Evolutionary conservation across 2,329 filamentous ascomycete species (phyloP), one percentile per base, ranked within the genome.

Genomic region (Ophiosphaerella korrae): DNA sequence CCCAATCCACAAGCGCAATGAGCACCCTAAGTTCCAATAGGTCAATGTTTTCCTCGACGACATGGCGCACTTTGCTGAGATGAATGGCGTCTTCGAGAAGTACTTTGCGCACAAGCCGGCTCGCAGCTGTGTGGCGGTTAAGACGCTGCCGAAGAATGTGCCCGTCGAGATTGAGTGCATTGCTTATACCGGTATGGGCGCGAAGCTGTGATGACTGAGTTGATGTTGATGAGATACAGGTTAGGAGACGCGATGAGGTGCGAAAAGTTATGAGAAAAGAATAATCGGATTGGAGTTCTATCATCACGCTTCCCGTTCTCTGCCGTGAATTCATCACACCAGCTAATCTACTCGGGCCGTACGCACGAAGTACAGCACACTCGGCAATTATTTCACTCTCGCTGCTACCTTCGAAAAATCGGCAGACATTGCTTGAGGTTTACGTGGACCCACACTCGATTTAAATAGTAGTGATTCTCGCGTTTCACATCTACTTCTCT

Each of bases 121-220:
- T n/a, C 84, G 90, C 63, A 92, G 88, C 77, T 96, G 91, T 72
- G 90, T 96, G 46, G 91, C 91, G 5, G 92, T 95, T 59, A 92
- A 94, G 82, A 86, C 89, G 64, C 82, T 96, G 58, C 92, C 92
- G 54, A 91, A 92, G 82, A 86, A 87, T 49, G 91, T 92, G 36
- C 87, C 91, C 53, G 86, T 96, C 21, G 92, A 96, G 82, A 94
- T 96, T 71, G 91, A 96, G 82, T 89, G 86, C 72, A 88, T 94
- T 79, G 91, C 91, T 55, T 74, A 84, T 51, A 62, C 58, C 43
- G 73, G 70, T 70, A 64, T 42, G 67, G 38, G 38, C 14, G 48
- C 57, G n/a, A 67, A 55, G 53, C 48, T 67, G 9, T 68, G 52
- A 64, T 33, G 11, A 2, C 6, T 35, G 24, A 18, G 12, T 24